Evolutionary conservation across 306 rosid species (phyloP).

Genomic region (Sicyos edulis): DNA sequence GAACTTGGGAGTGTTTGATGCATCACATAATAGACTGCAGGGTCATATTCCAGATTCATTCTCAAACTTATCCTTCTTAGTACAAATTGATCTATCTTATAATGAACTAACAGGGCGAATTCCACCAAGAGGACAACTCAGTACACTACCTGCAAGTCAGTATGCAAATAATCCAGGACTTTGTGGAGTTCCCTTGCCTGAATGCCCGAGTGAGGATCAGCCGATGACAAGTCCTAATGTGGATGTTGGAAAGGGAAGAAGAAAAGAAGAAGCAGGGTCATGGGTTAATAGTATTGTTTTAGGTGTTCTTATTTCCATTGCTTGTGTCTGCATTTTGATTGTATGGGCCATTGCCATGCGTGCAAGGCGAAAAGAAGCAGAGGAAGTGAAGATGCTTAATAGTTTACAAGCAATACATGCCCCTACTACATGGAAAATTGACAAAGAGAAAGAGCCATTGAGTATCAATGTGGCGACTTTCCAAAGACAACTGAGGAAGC

Average conservation of each 20-base stretch:
- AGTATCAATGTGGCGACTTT: conserved; percentile 96
- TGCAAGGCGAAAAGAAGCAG: conserved; percentile 67
- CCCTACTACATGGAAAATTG: conserved; percentile 95
- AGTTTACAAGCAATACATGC: conserved; percentile 85
- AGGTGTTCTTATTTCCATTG: conserved; percentile 79
- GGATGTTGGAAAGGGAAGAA: conserved; percentile 34
- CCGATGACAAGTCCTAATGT: conserved; percentile 32
- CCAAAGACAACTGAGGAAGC: conserved; percentile 91
- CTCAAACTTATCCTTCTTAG: conserved; percentile 82
- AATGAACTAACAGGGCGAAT: conserved; percentile 86
- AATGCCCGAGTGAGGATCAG: conserved; percentile 50
- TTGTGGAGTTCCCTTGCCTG: conserved; percentile 87
- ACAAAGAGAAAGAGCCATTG: conserved; percentile 87
- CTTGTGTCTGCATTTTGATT: conserved; percentile 64
- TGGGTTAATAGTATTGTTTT: conserved; percentile 82
- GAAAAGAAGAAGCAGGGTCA: conserved; percentile 43
- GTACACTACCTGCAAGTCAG: conserved; percentile 85
- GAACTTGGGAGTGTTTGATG: conserved; percentile 85
- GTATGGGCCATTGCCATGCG: conserved; percentile 96
- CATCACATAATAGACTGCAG: conserved; percentile 80
- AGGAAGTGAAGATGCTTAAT: conserved; percentile 85
- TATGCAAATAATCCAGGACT: conserved; percentile 92
- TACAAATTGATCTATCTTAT: conserved; percentile 82
- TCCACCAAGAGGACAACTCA: conserved; percentile 83
- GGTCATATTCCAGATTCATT: conserved; percentile 93